Conservation (phyloP, 495 filamentous ascomycete species). For the Letharia columbiana region DNA sequence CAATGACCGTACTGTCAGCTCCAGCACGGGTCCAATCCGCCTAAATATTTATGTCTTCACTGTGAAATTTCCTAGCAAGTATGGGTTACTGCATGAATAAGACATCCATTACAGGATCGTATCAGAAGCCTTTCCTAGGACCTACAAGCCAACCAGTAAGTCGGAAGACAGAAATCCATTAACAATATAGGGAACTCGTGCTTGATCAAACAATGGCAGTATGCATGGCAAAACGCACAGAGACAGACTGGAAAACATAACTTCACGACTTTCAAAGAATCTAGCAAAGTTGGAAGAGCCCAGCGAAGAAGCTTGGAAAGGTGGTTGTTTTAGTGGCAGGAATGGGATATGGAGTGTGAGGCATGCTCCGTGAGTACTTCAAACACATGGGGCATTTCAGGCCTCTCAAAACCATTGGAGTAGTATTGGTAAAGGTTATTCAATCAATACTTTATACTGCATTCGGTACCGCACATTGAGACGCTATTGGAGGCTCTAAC, state of each 20-base stretch:
- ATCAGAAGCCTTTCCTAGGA: not conserved
- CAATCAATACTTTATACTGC: not conserved
- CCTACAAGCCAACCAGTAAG: no score
- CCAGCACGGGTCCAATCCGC: not conserved
- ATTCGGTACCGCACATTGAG: not conserved
- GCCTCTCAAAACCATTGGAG: not conserved
- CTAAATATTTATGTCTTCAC: not conserved
- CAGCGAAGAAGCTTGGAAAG: not conserved
- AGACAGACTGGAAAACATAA: not conserved
- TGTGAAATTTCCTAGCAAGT: not conserved
- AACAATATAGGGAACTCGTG: not conserved
- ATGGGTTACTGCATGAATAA: not conserved
- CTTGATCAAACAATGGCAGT: not conserved
- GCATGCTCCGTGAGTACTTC: not conserved
- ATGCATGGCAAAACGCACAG: no score
- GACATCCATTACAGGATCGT: not conserved
- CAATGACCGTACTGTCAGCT: not conserved
- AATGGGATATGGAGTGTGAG: not conserved
- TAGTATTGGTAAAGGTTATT: not conserved
- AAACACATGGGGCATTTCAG: not conserved
- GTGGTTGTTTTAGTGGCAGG: not conserved
- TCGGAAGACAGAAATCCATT: not conserved
- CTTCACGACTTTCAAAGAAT: not conserved
- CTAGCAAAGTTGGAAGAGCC: not conserved
- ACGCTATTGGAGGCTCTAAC: slow-evolving; percentile 1